Base-by-base conservation (phyloP, 2,329 filamentous ascomycete species). In the Colletotrichum gigasporum region DNA sequence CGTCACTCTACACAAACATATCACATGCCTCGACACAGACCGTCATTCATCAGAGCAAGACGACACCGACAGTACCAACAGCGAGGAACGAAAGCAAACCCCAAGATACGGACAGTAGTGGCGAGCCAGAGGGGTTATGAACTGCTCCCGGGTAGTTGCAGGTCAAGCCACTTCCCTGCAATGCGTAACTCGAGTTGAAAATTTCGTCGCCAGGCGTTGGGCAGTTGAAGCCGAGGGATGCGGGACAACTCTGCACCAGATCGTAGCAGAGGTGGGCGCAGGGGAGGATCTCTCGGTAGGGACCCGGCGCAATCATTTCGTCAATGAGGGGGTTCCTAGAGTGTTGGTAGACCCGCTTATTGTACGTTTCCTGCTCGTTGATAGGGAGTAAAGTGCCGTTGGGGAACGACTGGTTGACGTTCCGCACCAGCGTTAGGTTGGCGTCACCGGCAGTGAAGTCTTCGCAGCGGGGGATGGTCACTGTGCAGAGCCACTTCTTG, bases 401-500 rank as follows among this genome's bases (percentile, higher is more conserved):
- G 16, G 90, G 85, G 70, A 94, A 95, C 0, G 84, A 71, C 63
- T 90, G 87, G 30, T 83, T 87, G 55, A 93, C 85, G 71, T 95
- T 96, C 45, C 96, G 91, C 18, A 77, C 71, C 28, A 82, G 76
- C 2, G 82, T 78, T 67, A 79, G 78, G 1, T 76, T 55, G 12
- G 82, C 80, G 2, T 75, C 71, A n/a, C 34, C 45, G 50, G 83
- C 87, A 52, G 84, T 87, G 71, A 92, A 96, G 78, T 97, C 95
- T 72, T 93, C 90, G 80, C 96, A 99, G 28, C 94, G 91, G 1
- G 96, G 96, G 66, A 99, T 96, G 14, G 89, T 91, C 26, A 98
- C 94, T 22, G 93, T 91, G 80, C 96, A 99, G 18, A 99, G 89
- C 96, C 96, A 99, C 72, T 89, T 84, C 76, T 96, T 97, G 84